Conservation (phyloP, 2,329 filamentous ascomycete species). For the Sporothrix mexicana region DNA sequence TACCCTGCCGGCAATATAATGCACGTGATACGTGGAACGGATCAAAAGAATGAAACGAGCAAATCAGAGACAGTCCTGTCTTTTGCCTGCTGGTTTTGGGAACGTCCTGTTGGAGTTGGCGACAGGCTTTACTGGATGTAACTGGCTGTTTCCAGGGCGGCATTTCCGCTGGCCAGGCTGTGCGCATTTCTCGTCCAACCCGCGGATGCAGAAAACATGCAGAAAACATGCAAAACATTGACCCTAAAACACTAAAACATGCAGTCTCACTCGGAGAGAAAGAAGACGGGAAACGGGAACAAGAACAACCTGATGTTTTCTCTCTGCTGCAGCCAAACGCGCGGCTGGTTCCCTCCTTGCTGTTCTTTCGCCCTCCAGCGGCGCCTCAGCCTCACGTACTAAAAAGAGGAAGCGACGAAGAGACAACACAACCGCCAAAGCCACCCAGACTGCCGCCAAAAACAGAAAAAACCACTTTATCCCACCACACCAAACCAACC, state of each 20-base stretch:
- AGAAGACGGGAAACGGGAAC: neutral
- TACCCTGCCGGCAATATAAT: constrained; percentile 6
- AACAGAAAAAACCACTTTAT: neutral
- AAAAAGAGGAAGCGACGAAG: too few species aligned
- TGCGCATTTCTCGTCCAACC: neutral
- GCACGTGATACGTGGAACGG: neutral
- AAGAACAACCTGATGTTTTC: too few species aligned
- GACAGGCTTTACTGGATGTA: too few species aligned
- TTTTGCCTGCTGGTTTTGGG: neutral
- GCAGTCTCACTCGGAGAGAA: constrained; percentile 1
- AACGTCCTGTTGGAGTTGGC: neutral
- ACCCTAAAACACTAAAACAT: neutral
- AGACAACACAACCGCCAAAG: too few species aligned
- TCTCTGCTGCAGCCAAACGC: neutral
- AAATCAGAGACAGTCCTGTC: neutral
- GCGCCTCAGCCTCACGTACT: constrained; percentile 21
- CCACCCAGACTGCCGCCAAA: too few species aligned
- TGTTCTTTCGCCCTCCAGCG: neutral
- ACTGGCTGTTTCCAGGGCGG: too few species aligned
- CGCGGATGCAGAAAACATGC: neutral
- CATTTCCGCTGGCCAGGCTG: neutral
- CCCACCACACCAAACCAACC: constrained; percentile 7
- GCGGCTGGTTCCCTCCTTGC: constrained; percentile 17
- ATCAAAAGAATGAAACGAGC: neutral
- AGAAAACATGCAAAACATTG: constrained; percentile 1